Conservation (phyloP, 306 rosid species). For the Luffa aegyptiaca region DNA sequence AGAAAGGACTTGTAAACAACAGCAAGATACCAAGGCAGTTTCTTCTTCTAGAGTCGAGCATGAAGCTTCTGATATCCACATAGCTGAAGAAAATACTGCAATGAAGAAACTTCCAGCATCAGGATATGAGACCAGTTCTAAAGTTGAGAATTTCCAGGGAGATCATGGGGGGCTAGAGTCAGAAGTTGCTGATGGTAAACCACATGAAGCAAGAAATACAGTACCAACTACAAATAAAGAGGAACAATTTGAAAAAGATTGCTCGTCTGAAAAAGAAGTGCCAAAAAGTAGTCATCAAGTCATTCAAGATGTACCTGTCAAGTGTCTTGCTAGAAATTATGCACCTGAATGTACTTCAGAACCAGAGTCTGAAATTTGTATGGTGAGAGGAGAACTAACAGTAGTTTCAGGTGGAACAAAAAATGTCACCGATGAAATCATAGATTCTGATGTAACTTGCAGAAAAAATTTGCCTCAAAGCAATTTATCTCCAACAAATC, state of each 20-base stretch:
- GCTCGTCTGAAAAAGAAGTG: conserved; percentile 18
- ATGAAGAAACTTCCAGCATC: conserved; percentile 25
- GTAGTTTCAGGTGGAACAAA: conserved; percentile 21
- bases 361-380: conserved; percentile 18
- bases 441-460: conserved; percentile 16
- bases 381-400: conserved; percentile 17
- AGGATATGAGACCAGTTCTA: conserved; percentile 24
- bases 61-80: conserved; percentile 25
- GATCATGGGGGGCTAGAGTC: conserved; percentile 25
- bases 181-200: conserved; percentile 23
- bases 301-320: conserved; percentile 16
- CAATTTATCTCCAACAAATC: conserved; percentile 23
- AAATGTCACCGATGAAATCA: conserved; percentile 20
- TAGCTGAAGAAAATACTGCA: conserved; percentile 21
- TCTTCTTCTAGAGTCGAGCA: conserved; percentile 25
- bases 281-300: conserved; percentile 20
- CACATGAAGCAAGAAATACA: conserved; percentile 18
- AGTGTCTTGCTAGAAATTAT: conserved; percentile 16
- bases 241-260: conserved; percentile 26
- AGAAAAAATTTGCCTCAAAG: conserved; percentile 20
- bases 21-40: conserved; percentile 27
- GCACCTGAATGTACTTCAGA: conserved; percentile 23
- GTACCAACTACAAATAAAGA: conserved; percentile 15
- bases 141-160: conserved; percentile 25
- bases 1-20: conserved; percentile 28